Conservation (phyloP, 2,329 filamentous ascomycete species). For the Hypoxylon sp. region DNA sequence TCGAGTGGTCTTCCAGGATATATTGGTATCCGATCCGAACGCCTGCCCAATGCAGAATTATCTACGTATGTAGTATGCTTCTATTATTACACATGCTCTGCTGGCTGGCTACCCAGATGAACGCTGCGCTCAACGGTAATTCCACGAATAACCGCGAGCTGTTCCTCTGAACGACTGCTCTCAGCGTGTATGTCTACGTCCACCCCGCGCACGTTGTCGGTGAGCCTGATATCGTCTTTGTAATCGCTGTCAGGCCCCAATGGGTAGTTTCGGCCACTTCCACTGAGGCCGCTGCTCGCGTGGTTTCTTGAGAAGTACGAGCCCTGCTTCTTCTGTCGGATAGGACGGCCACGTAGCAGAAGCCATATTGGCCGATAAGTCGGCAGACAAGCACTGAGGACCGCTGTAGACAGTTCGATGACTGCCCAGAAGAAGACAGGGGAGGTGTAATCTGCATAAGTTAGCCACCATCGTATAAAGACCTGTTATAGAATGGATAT, state of each 20-base stretch:
- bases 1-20: neutral
- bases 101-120: conserved; percentile 17
- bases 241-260: conserved; percentile 17
- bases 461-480: neutral
- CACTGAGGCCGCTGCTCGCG: conserved; percentile 21
- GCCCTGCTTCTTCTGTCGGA: conserved; percentile 11
- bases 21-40: conserved; percentile 3
- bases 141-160: conserved; percentile 10
- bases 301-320: conserved; percentile 20
- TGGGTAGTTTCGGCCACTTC: conserved; percentile 14
- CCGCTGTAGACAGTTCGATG: conserved; percentile 43
- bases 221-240: conserved; percentile 30
- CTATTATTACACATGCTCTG: conserved; percentile 18
- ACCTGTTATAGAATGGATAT: neutral
- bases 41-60: conserved; percentile 7
- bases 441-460: conserved; percentile 48
- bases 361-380: conserved; percentile 43
- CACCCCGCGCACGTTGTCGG: conserved; percentile 9
- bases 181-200: conserved; percentile 24
- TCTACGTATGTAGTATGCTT: neutral
- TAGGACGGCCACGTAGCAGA: conserved; percentile 23
- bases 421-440: conserved; percentile 48
- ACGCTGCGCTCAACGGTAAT: conserved; percentile 27
- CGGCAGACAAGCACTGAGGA: conserved; percentile 45
- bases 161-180: conserved; percentile 13